phyloP scores from a whole-genome alignment of 192 early-diverging fungal genomes.

The Coemansia javaensis region DNA sequence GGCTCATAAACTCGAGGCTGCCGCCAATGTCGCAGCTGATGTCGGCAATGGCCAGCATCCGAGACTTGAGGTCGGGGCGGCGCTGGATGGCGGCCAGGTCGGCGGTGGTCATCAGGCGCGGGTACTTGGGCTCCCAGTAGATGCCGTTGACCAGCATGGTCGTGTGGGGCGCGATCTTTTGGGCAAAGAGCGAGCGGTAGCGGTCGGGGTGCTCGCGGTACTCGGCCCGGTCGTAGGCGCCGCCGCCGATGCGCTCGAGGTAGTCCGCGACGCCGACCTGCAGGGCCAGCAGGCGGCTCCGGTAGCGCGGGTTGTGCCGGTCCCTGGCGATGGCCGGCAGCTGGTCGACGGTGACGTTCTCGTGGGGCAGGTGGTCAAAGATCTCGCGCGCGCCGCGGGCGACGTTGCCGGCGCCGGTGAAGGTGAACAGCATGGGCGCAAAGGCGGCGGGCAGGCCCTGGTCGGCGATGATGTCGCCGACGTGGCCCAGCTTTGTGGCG shows the following conservation, averaged over 20 bases:
- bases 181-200: constrained; percentile 75
- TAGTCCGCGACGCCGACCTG: constrained; percentile 80
- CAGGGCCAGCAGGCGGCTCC: constrained; percentile 51
- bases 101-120: constrained; percentile 81
- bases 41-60: constrained; percentile 84
- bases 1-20: constrained; percentile 90
- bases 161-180: constrained; percentile 88
- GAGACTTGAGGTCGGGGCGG: constrained; percentile 57
- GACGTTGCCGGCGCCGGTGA: constrained; percentile 91
- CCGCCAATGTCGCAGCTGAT: constrained; percentile 94
- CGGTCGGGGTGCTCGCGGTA: constrained; percentile 74
- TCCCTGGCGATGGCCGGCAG: constrained; percentile 54
- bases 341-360: constrained; percentile 73
- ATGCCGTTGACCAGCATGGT: constrained; percentile 87
- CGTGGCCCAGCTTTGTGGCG: constrained; percentile 52
- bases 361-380: constrained; percentile 87
- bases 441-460: constrained; percentile 85
- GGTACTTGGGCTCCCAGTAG: constrained; percentile 86
- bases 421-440: constrained; percentile 84
- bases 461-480: constrained; percentile 77
- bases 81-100: constrained; percentile 71
- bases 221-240: constrained; percentile 56
- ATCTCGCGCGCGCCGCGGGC: constrained; percentile 85
- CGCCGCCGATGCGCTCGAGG: constrained; percentile 68
- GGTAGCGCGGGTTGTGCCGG: constrained; percentile 63